These are phyloP conservation scores for Pythium volutum DNA, from an alignment of 352 stramenopile species.

Conservation along the genomic window DNA sequence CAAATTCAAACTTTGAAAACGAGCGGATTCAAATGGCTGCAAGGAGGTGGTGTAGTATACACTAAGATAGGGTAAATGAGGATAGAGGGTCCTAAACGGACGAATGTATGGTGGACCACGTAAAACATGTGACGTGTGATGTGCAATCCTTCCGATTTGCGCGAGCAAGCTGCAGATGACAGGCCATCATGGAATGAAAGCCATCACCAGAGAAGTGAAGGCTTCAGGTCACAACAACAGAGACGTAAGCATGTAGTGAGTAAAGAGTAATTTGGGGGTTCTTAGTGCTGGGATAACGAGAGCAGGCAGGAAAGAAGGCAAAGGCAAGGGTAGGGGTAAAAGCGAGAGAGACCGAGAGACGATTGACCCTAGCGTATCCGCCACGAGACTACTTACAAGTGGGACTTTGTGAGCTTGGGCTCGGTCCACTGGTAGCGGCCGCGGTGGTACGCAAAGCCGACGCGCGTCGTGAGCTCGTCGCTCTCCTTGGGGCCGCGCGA, in stretches of 20 bases:
- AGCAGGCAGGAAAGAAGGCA: too few relatives aligned
- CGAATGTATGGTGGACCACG: neutral
- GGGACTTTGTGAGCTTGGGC: conserved; percentile 36
- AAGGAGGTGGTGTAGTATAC: conserved; percentile 7
- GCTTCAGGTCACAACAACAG: too few relatives aligned
- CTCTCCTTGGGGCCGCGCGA: conserved; percentile 91
- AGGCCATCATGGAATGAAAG: too few relatives aligned
- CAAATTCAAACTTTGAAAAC: conserved; percentile 26
- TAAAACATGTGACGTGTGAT: neutral
- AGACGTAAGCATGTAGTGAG: too few relatives aligned
- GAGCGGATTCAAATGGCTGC: conserved; percentile 13
- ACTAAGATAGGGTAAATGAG: neutral
- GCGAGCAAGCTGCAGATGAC: too few relatives aligned
- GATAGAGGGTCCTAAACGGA: neutral
- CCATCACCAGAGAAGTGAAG: too few relatives aligned
- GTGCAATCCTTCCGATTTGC: too few relatives aligned
- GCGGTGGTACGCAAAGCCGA: conserved; percentile 78
- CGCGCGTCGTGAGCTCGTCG: conserved; percentile 68
- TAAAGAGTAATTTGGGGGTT: too few relatives aligned
- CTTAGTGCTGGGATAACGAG: too few relatives aligned
- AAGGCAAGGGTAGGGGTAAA: neutral
- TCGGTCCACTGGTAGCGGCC: conserved; percentile 71
- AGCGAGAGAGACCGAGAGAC: neutral
- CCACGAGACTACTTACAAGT: conserved; percentile 33
- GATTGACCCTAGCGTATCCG: too few relatives aligned